Conservation (phyloP, 2,329 filamentous ascomycete species). For the Macrophomina tecta region DNA sequence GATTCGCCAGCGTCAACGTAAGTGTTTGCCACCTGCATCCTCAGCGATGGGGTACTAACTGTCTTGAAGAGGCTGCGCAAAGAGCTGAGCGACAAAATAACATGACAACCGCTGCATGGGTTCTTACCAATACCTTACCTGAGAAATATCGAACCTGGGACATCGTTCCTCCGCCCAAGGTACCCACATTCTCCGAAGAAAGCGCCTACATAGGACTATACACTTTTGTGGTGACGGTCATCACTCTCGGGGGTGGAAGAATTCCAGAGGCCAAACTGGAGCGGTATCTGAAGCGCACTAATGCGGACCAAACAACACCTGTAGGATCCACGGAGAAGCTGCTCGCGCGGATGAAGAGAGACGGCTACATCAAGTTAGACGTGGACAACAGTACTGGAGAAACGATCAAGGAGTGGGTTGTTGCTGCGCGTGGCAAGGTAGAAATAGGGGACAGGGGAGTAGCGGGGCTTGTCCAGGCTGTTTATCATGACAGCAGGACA, state of each 20-base stretch:
- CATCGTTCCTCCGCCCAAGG: constrained; percentile 72
- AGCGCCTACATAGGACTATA: constrained; percentile 83
- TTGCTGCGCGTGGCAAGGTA: constrained; percentile 83
- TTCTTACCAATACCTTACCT: constrained; percentile 77
- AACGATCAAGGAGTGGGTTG: constrained; percentile 77
- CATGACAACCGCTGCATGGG: constrained; percentile 68
- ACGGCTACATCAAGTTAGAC: constrained; percentile 81
- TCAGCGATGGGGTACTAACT: not conserved
- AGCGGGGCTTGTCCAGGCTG: constrained; percentile 67
- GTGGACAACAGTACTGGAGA: constrained; percentile 75
- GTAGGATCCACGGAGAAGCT: constrained; percentile 75
- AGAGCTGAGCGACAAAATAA: constrained; percentile 56
- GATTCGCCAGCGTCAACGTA: constrained; percentile 78
- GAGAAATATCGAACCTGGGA: constrained; percentile 65
- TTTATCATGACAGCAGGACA: constrained; percentile 53
- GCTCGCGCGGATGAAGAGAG: constrained; percentile 75
- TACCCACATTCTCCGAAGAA: constrained; percentile 71
- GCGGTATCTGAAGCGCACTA: constrained; percentile 75
- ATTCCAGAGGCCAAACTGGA: constrained; percentile 80
- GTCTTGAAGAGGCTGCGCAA: constrained; percentile 55
- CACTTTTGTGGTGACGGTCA: constrained; percentile 77
- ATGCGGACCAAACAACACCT: constrained; percentile 76
- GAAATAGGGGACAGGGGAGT: constrained; percentile 83
- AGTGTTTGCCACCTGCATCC: constrained; percentile 31
- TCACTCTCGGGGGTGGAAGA: constrained; percentile 72